phyloP scores from a whole-genome alignment of 352 stramenopile genomes.

The Globisporangium recalcitrans region DNA sequence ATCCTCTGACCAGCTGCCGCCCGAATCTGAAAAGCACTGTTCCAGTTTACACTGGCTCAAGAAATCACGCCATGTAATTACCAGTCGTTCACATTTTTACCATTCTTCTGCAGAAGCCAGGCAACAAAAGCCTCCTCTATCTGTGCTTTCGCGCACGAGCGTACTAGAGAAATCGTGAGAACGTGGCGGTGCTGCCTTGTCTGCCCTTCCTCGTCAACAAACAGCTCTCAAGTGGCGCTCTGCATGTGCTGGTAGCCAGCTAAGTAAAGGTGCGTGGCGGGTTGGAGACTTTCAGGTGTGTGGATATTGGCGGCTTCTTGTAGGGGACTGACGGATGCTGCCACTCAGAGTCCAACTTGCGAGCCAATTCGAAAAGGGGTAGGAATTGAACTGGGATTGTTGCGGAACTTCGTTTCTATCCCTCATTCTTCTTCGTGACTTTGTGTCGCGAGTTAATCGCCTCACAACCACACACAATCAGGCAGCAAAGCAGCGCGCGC shows the following conservation, averaged over 20 bases:
- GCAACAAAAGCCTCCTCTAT: not conserved
- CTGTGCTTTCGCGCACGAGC: not conserved
- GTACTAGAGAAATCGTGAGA: conserved; percentile 3
- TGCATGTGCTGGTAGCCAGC: not conserved
- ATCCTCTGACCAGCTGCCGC: not conserved
- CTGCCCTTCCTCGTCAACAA: not conserved
- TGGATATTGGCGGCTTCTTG: not conserved
- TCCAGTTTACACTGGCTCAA: not conserved
- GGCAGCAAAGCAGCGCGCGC: not conserved
- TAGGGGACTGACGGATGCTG: conserved; percentile 2
- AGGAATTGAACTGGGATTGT: not conserved
- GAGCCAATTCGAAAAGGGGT: no score
- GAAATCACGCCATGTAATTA: not conserved
- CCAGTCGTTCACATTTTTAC: not conserved
- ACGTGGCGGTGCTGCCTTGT: not conserved
- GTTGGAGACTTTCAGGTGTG: not conserved
- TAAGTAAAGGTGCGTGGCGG: not conserved
- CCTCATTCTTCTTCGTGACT: not conserved
- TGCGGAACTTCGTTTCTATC: not conserved
- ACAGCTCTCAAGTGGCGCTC: not conserved
- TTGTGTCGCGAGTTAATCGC: not conserved
- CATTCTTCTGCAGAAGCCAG: not conserved
- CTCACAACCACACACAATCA: not conserved
- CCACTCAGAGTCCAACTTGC: no score
- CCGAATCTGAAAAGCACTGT: not conserved